Evolutionary conservation across 441 rosid genomes (phyloP), one percentile per base, ranked within the genome.

Genomic region (Aleurites moluccanus): DNA sequence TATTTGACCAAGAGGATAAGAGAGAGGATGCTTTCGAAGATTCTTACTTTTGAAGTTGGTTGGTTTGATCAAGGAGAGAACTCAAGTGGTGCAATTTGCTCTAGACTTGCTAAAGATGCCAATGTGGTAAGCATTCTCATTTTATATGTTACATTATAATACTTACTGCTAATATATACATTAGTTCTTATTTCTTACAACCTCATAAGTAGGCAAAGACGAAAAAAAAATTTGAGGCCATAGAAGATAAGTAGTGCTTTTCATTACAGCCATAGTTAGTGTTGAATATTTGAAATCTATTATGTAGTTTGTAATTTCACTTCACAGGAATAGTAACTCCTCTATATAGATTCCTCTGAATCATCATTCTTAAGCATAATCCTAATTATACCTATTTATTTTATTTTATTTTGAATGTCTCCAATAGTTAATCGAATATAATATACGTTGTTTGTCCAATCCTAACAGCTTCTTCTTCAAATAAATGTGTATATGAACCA

Each of bases 41-140:
- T 91, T 13, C 78, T 93, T 30, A 90, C 93, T 1, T 93, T 93
- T 55, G 97, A 93, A 82, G 86, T 91, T 38, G 90, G 91, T 2
- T 93, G 98, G 97, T 93, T 91, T 10, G 98, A 93, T 78, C 82
- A 77, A 52, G 90, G 88, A 40, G 86, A 89, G 84, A 91, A 90
- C 80, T 87, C 95, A 0, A 91, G 89, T 30, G 98, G 95, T 7
- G 86, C 93, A 8, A 72, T 90, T 62, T 93, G 95, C 82, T 81
- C 97, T 42, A 85, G 97, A 65, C 92, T 93, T 8, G 88, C 90
- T 57, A 90, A 87, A 73, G 95, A 93, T 83, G 93, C 92, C 73
- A 85, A 79, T 75, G 88, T 86, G 88, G 97, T 93, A 82, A 1
- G 89, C 74, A 25, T n/a, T n/a, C 40, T 61, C 42, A 21, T 27